Evolutionary conservation across 2,329 filamentous ascomycete genomes (phyloP).

Genomic region (Elsinoe arachidis): DNA sequence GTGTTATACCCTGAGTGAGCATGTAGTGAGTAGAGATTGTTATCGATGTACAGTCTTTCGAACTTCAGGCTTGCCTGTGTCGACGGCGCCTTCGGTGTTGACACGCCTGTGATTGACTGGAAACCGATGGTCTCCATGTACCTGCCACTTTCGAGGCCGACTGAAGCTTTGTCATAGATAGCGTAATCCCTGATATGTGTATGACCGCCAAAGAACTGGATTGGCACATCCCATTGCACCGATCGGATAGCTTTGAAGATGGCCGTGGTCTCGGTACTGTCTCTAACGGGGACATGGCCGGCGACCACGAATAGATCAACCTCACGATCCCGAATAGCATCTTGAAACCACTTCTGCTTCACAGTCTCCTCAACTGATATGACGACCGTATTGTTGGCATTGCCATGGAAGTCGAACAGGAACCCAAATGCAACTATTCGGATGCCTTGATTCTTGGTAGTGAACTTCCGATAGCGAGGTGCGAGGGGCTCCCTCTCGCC

Average conservation of each 20-base stretch:
- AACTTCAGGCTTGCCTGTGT: slow-evolving; percentile 42
- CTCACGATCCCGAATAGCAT: slow-evolving; percentile 68
- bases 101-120: slow-evolving; percentile 69
- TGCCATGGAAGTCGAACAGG: slow-evolving; percentile 84
- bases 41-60: slow-evolving; percentile 80
- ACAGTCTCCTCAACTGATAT: slow-evolving; percentile 71
- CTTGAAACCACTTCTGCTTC: slow-evolving; percentile 79
- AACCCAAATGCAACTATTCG: slow-evolving; percentile 86
- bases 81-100: slow-evolving; percentile 24
- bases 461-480: slow-evolving; percentile 78
- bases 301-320: slow-evolving; percentile 79
- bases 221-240: slow-evolving; percentile 70
- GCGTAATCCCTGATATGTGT: slow-evolving; percentile 79
- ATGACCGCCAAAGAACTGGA: slow-evolving; percentile 88
- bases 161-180: slow-evolving; percentile 67
- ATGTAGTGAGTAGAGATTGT: slow-evolving; percentile 76
- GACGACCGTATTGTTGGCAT: slow-evolving; percentile 84
- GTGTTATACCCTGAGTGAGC: slow-evolving; percentile 69
- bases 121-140: slow-evolving; percentile 96
- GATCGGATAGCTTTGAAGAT: slow-evolving; percentile 72
- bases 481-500: slow-evolving; percentile 68
- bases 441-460: slow-evolving; percentile 79
- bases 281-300: slow-evolving; percentile 72
- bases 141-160: slow-evolving; percentile 75
- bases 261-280: slow-evolving; percentile 65